Evolutionary conservation across 1,284 basidiomycete genomes (phyloP), one percentile per base, ranked within the genome.

Genomic region (Apiotrichum domesticum): DNA sequence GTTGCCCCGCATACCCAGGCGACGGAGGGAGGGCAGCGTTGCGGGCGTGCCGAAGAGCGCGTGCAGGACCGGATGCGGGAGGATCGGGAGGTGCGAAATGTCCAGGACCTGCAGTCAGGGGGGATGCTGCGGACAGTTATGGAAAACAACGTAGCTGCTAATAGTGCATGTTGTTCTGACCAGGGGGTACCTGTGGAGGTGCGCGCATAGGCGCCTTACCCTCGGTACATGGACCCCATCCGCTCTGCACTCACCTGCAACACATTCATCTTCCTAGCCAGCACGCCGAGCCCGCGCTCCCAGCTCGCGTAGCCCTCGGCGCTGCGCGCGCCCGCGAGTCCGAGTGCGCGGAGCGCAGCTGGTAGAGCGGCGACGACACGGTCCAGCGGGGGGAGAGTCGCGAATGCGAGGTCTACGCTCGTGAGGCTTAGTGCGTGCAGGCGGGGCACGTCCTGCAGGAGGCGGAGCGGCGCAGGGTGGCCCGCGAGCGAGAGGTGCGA

Each of bases 351-450:
- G 35, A 72, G 52, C 3, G 63, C 54, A 0, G 57, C 14, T 0
- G 69, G 72, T 1, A 73, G 57, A 0, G 59, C 56, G 3, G 45
- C 33, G 0, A 65, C 65, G 6, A 73, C 53, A 14, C 47, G 46
- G 4, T 67, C 65, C 8, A 69, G 43, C 1, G 43, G 39, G 3
- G 63, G 58, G 3, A 73, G n/a, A 0, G 62, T 63, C 6, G 59
- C 59, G 45, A 66, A 72, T 9, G 66, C 63, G 8, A 73, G 59
- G 57, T 73, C 68, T 45, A 73, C 52, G 1, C 67, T 69, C 4
- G 63, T 67, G 35, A 64, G 52, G 3, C 51, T 15, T 2, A 41
- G 6, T 14, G 40, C 29, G 3, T 53, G 44, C 11, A 59, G 34
- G 40, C 43, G 40, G 6, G 63, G 60, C 3, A 65, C 33, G 37